phyloP scores from a whole-genome alignment of 75 land plant species.

The Isoetes taiwanensis region DNA sequence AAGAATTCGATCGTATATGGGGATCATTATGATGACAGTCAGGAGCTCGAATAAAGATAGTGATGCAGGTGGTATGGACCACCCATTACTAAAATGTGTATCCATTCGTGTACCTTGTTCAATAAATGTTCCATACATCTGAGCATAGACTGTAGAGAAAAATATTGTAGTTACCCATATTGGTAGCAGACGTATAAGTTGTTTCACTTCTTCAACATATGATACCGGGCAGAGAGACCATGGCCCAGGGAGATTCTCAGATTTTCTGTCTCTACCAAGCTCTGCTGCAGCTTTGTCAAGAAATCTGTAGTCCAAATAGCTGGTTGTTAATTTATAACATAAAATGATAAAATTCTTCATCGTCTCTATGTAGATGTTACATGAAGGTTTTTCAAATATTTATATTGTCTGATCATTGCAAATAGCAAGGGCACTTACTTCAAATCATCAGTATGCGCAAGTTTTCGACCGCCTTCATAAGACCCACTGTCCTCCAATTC shows the following conservation, averaged over 20 bases:
- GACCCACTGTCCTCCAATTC: constrained; percentile 39
- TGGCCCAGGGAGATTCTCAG: constrained; percentile 5
- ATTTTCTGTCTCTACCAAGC: constrained; percentile 4
- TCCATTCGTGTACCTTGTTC: constrained; percentile 68
- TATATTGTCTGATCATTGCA: neutral
- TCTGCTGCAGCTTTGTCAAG: constrained; percentile 45
- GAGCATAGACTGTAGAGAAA: constrained; percentile 47
- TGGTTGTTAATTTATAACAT: neutral
- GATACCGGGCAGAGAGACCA: constrained; percentile 57
- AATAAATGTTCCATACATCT: constrained; percentile 55
- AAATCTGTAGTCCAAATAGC: constrained; percentile 26
- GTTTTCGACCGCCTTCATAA: constrained; percentile 58
- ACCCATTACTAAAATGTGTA: constrained; percentile 30
- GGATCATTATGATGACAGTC: constrained; percentile 61
- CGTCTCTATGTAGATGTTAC: neutral
- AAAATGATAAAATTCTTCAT: neutral
- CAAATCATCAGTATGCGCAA: constrained; percentile 49
- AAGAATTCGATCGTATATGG: constrained; percentile 46
- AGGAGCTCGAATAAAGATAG: constrained; percentile 45
- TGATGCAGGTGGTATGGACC: constrained; percentile 60
- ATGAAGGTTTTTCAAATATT: neutral
- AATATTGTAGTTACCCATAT: constrained; percentile 52
- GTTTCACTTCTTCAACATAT: constrained; percentile 67
- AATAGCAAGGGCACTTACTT: constrained; percentile 26
- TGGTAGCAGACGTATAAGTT: constrained; percentile 37